phyloP scores from a whole-genome alignment of 371 early-diverging fungal genomes.

The Mucor lusitanicus region DNA sequence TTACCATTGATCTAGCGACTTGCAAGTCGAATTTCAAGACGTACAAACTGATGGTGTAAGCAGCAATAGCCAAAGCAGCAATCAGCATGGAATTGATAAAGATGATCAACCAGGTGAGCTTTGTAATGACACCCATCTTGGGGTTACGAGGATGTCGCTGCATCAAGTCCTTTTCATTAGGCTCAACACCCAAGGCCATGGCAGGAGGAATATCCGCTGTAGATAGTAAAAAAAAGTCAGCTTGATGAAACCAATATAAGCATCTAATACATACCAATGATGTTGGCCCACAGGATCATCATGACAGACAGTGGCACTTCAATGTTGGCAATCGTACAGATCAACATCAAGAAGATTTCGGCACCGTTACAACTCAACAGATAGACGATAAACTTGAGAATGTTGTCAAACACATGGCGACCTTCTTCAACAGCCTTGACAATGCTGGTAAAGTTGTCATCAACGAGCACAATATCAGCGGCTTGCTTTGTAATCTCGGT shows the following conservation, averaged over 20 bases:
- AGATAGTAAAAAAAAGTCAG: neutral
- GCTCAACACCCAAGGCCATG: slow-evolving; percentile 81
- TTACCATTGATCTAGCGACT: slow-evolving; percentile 28
- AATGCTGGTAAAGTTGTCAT: slow-evolving; percentile 83
- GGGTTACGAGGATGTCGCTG: slow-evolving; percentile 74
- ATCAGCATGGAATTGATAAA: slow-evolving; percentile 47
- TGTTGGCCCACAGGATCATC: slow-evolving; percentile 54
- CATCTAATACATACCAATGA: slow-evolving; percentile 34
- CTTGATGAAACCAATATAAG: neutral
- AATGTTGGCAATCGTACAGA: slow-evolving; percentile 45
- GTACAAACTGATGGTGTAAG: slow-evolving; percentile 57
- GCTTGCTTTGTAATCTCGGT: slow-evolving; percentile 90
- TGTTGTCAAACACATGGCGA: slow-evolving; percentile 85
- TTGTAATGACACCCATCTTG: slow-evolving; percentile 60
- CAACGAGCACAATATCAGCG: slow-evolving; percentile 81
- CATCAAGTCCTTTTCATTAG: slow-evolving; percentile 79
- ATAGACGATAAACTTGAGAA: slow-evolving; percentile 86
- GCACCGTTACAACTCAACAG: slow-evolving; percentile 84
- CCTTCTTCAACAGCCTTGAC: slow-evolving; percentile 80
- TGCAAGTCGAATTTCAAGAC: slow-evolving; percentile 21
- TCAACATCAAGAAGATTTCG: slow-evolving; percentile 66
- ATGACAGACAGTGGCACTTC: slow-evolving; percentile 57
- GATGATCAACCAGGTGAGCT: slow-evolving; percentile 30
- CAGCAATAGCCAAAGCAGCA: slow-evolving; percentile 58
- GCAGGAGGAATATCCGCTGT: slow-evolving; percentile 72